These are phyloP conservation scores for Candolleomyces eurysporus DNA, from an alignment of 768 basidiomycete species.

Conservation along the genomic window DNA sequence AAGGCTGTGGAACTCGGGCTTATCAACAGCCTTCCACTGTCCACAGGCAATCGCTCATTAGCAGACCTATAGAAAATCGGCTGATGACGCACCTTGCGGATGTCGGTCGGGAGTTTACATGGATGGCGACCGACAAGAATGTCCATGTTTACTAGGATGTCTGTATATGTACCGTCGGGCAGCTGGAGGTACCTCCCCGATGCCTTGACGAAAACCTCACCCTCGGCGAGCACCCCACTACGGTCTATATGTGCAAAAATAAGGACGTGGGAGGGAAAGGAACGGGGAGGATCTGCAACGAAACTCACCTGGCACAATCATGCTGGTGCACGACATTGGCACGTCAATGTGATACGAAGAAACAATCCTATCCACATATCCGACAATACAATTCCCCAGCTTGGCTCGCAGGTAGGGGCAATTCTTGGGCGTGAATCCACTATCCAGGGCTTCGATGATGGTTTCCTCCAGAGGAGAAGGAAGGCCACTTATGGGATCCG, in stretches of 20 bases:
- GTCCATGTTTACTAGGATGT: slow-evolving; percentile 49
- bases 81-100: slow-evolving; percentile 48
- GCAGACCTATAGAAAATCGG: background rate
- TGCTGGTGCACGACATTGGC: slow-evolving; percentile 58
- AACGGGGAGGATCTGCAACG: too few species aligned
- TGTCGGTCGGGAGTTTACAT: slow-evolving; percentile 70
- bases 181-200: slow-evolving; percentile 40
- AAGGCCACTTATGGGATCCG: slow-evolving; percentile 58
- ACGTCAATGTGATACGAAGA: slow-evolving; percentile 48
- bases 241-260: slow-evolving; percentile 42
- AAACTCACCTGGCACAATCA: slow-evolving; percentile 54
- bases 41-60: background rate
- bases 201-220: slow-evolving; percentile 58
- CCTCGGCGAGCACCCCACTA: slow-evolving; percentile 44
- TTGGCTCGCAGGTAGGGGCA: slow-evolving; percentile 46
- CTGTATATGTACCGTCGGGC: slow-evolving; percentile 41
- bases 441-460: slow-evolving; percentile 52
- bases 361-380: slow-evolving; percentile 37
- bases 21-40: slow-evolving; percentile 58
- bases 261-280: background rate
- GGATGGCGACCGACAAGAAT: slow-evolving; percentile 64
- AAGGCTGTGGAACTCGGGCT: slow-evolving; percentile 44
- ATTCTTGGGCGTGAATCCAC: slow-evolving; percentile 39
- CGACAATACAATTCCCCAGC: slow-evolving; percentile 43
- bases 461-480: slow-evolving; percentile 68